Evolutionary conservation across 2,329 filamentous ascomycete species (phyloP).

Genomic region (Tolypocladium endophyticum): DNA sequence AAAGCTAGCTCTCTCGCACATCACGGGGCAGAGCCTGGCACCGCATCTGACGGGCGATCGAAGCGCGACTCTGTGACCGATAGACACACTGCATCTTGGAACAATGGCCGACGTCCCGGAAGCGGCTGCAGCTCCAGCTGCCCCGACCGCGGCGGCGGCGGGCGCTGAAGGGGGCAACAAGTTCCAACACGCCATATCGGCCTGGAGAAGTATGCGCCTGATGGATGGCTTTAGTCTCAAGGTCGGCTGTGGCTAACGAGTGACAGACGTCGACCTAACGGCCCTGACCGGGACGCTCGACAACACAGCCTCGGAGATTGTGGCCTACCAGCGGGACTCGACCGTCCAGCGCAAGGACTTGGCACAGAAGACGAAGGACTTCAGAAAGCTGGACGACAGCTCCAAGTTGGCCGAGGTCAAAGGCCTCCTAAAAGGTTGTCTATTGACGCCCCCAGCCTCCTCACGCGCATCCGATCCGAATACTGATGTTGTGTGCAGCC

Average conservation of each 20-base stretch:
- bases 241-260: conserved; percentile 8
- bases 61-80: conserved; percentile 2
- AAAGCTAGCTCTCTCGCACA: neutral
- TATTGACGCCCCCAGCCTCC: neutral
- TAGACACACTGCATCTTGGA: neutral
- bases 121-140: conserved; percentile 15
- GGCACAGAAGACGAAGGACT: conserved; percentile 98
- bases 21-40: neutral
- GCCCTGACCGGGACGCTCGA: conserved; percentile 78
- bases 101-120: conserved; percentile 22
- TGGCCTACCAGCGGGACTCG: conserved; percentile 87
- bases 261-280: conserved; percentile 72
- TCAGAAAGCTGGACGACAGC: conserved; percentile 83
- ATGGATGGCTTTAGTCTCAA: neutral
- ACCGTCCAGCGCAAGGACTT: conserved; percentile 92
- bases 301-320: conserved; percentile 88
- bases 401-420: conserved; percentile 85
- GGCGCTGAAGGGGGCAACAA: conserved; percentile 63
- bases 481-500: conserved; percentile 38
- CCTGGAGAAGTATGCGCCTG: conserved; percentile 70
- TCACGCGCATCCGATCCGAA: neutral
- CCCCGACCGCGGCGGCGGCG: conserved; percentile 14
- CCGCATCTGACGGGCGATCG: conserved; percentile 7
- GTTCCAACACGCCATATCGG: conserved; percentile 90
- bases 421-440: conserved; percentile 67